These are phyloP conservation scores for Chenopodium quinoa DNA, from an alignment of 148 eudicot genomes.

Conservation along the genomic window DNA sequence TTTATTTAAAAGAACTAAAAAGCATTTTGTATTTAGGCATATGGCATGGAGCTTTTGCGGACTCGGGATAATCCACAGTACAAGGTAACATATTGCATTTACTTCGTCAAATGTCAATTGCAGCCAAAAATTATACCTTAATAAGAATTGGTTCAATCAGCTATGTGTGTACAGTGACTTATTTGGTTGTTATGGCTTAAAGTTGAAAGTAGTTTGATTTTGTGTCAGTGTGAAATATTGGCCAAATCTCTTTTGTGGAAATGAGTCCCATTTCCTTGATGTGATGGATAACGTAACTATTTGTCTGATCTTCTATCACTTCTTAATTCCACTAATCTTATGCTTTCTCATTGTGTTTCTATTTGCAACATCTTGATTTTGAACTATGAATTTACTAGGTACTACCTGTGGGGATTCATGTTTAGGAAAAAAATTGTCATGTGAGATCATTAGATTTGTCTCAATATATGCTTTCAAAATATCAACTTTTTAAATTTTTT, in stretches of 20 bases:
- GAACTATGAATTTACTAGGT: no score
- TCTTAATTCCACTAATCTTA: not conserved
- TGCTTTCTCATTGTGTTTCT: not conserved
- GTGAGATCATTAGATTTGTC: no score
- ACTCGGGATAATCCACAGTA: slow-evolving; percentile 49
- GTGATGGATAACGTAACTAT: not conserved
- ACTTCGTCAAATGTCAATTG: not conserved
- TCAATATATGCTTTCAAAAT: no score
- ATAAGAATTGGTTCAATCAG: not conserved
- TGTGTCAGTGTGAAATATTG: not conserved
- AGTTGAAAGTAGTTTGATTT: not conserved
- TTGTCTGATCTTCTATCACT: not conserved
- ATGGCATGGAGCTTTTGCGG: slow-evolving; percentile 51
- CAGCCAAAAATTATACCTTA: not conserved
- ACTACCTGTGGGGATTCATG: no score
- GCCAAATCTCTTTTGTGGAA: not conserved
- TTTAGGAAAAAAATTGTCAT: no score
- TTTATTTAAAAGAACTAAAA: slow-evolving; percentile 4
- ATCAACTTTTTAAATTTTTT: no score
- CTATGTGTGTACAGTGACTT: not conserved
- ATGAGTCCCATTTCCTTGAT: not conserved
- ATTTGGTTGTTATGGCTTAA: not conserved
- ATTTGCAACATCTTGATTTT: no score
- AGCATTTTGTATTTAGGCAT: slow-evolving; percentile 31
- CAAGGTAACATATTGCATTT: slow-evolving; percentile 33